Percentiles rank a stretch among this genome's conserved stretches.
Conservation (phyloP, 2,329 filamentous ascomycete species). For the Diaporthe caulivora region DNA sequence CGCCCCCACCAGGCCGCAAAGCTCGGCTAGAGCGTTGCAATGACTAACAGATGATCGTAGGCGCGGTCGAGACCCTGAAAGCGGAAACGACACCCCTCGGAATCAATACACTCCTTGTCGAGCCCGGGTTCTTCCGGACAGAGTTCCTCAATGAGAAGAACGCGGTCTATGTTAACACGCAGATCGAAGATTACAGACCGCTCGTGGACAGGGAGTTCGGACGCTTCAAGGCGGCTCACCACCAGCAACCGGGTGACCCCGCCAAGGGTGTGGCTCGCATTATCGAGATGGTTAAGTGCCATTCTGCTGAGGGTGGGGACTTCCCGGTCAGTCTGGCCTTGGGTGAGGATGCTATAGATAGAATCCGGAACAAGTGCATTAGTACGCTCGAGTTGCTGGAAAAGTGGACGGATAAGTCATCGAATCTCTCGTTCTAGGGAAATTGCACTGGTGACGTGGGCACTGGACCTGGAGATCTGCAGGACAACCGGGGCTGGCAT, state of each 20-base stretch:
- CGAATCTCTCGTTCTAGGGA: background rate
- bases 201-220: conserved; percentile 44
- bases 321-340: background rate
- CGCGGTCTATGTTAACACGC: conserved; percentile 44
- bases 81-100: background rate
- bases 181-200: background rate
- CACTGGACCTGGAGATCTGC: background rate
- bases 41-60: background rate
- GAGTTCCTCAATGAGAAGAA: conserved; percentile 56
- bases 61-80: background rate
- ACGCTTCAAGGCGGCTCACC: conserved; percentile 52
- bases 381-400: background rate
- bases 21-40: background rate
- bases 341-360: background rate
- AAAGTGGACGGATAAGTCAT: background rate
- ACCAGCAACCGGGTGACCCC: conserved; percentile 67
- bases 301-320: background rate
- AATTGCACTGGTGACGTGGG: background rate
- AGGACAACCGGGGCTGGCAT: background rate
- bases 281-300: conserved; percentile 58
- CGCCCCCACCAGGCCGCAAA: background rate
- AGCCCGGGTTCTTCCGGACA: conserved; percentile 68
- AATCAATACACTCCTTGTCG: conserved; percentile 50
- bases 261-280: conserved; percentile 64
- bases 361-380: background rate